Base-by-base conservation (phyloP, 2,329 filamentous ascomycete species). In the Verticillium nonalfalfae region DNA sequence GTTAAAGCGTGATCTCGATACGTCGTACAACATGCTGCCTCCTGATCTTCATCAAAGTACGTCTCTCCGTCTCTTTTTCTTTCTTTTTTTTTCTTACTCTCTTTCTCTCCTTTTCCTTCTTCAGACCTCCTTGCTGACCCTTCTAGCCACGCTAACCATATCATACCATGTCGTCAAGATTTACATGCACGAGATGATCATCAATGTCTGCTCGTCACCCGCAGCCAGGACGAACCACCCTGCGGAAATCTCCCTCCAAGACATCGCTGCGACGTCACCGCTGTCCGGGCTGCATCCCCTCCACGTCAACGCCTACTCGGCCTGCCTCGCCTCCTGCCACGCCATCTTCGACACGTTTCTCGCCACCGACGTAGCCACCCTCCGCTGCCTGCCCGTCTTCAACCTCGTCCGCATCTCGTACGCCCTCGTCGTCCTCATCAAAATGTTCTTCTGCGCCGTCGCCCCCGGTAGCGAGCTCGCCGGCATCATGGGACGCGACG, bases 111-210 rank as follows among this genome's bases (percentile, higher is more conserved):
- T 7, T 13, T 36, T 4, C 7, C 35, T 36, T 9, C 11, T 7
- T 2, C 4, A 36, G 10, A 18, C 21, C 15, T 33, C 21, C 34
- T 40, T 36, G 40, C 68, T 71, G 40, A 70, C 61, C 18, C 34
- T n/a, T 50, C 61, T 70, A 87, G 87, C 84, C n/a, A 80, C 85
- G 0, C 76, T 92, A 56, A 76, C 78, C 18, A 81, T 92, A 66
- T 83, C 84, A 63, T 86, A 90, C 66, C 79, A 87, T 65, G 82
- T 89, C 1, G 71, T 91, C 39, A 88, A 81, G 64, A 76, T 93
- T 3, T 92, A 90, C 70, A 87, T 93, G 77, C 88, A 93, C 71
- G 90, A 93, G 72, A 85, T 90, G 60, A 86, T 85, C 2, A 83
- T 93, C 65, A 87, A 91, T 65, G 79, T 84, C 9, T 85, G 89